These are phyloP conservation scores for Neofusicoccum parvum DNA, from an alignment of 2,329 filamentous ascomycete genomes.

Conservation along the genomic window DNA sequence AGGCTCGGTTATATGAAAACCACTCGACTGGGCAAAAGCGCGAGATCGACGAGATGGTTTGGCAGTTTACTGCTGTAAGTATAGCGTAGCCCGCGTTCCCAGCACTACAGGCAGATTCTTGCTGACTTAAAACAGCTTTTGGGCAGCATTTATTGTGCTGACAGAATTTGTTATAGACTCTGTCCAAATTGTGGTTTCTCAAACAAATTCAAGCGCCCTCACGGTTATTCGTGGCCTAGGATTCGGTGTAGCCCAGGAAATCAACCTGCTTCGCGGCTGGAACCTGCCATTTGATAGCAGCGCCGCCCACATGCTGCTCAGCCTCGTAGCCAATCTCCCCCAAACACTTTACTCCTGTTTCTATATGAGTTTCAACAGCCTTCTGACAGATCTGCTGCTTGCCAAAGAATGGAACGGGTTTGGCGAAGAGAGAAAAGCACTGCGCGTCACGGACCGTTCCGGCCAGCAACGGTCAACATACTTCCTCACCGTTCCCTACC, in stretches of 20 bases:
- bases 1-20: too few species aligned
- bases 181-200: too few species aligned
- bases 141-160: too few species aligned
- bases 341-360: conserved; percentile 45
- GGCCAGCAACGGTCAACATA: not conserved
- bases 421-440: not conserved
- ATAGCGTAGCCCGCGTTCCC: too few species aligned
- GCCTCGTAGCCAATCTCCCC: not conserved
- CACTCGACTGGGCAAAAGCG: too few species aligned
- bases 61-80: too few species aligned
- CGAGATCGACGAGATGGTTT: too few species aligned
- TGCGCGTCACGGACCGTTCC: not conserved
- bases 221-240: not conserved
- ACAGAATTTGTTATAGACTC: too few species aligned
- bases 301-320: not conserved
- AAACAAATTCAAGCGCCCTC: too few species aligned
- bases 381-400: conserved; percentile 51
- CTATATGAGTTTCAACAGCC: conserved; percentile 50
- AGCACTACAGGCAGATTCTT: too few species aligned
- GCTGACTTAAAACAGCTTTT: too few species aligned
- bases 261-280: not conserved
- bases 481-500: not conserved
- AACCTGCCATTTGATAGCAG: too few species aligned
- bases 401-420: conserved; percentile 48
- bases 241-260: not conserved